Evolutionary conservation across 805 yeast genomes (phyloP).

Genomic region (Peterozyma xylosa): DNA sequence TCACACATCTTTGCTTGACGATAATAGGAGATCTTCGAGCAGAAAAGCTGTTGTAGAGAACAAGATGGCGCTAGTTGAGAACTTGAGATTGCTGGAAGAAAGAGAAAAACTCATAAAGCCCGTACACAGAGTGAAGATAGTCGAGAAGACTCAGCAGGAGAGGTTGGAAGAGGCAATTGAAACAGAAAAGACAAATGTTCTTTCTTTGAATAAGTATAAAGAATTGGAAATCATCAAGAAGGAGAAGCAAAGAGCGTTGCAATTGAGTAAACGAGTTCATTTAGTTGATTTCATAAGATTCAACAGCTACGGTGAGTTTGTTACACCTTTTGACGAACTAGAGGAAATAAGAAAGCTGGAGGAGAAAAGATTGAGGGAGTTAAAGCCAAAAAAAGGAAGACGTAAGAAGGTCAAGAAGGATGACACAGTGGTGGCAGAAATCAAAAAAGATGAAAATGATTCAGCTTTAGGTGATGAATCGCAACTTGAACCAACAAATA

Average conservation of each 20-base stretch:
- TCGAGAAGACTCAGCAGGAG: constrained; percentile 61
- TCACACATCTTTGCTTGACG: constrained; percentile 39
- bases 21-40: constrained; percentile 62
- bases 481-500: not conserved
- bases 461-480: constrained; percentile 2
- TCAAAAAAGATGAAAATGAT: not conserved
- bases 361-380: constrained; percentile 30
- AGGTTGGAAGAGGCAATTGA: constrained; percentile 74
- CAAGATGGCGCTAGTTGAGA: constrained; percentile 69
- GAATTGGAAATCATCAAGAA: constrained; percentile 82
- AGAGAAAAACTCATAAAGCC: constrained; percentile 28
- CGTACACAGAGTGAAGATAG: constrained; percentile 22
- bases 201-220: constrained; percentile 67
- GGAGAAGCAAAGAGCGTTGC: constrained; percentile 65
- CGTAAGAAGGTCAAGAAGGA: constrained; percentile 15
- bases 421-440: not conserved
- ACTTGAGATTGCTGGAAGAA: constrained; percentile 60
- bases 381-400: constrained; percentile 32
- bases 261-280: constrained; percentile 56
- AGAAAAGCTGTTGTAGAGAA: constrained; percentile 72
- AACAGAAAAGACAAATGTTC: constrained; percentile 72
- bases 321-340: constrained; percentile 61
- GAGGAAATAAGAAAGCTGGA: constrained; percentile 33
- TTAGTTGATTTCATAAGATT: constrained; percentile 54
- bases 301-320: constrained; percentile 35